Percentiles rank a stretch among this genome's conserved stretches.
Conservation (phyloP, 2,329 filamentous ascomycete genomes). For the Colletotrichum phormii region DNA sequence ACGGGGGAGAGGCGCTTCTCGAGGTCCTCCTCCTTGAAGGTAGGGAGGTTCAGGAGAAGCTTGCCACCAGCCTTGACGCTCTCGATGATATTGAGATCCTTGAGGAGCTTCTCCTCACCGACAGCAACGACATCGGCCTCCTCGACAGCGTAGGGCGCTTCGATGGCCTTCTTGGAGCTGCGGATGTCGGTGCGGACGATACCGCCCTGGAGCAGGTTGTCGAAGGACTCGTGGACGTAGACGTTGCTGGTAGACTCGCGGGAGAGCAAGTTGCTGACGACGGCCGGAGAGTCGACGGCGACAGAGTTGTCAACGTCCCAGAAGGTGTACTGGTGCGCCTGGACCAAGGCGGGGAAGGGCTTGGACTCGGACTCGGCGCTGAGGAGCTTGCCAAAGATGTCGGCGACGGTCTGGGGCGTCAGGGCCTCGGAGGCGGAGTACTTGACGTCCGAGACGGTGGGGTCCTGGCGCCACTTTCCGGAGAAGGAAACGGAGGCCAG, state of each 20-base stretch:
- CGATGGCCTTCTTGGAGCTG: slow-evolving; percentile 83
- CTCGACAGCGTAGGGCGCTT: slow-evolving; percentile 84
- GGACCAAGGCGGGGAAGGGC: slow-evolving; percentile 57
- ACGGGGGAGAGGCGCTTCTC: slow-evolving; percentile 84
- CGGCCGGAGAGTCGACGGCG: slow-evolving; percentile 72
- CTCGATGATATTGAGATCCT: slow-evolving; percentile 79
- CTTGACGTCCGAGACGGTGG: slow-evolving; percentile 84
- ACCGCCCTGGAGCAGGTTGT: slow-evolving; percentile 79
- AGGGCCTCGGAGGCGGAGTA: slow-evolving; percentile 77
- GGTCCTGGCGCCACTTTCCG: slow-evolving; percentile 71
- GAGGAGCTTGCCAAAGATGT: slow-evolving; percentile 58
- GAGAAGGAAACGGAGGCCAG: slow-evolving; percentile 87
- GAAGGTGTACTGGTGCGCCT: slow-evolving; percentile 88
- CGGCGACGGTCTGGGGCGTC: slow-evolving; percentile 65
- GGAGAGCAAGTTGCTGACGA: slow-evolving; percentile 71
- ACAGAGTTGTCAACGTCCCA: slow-evolving; percentile 88
- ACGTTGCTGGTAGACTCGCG: slow-evolving; percentile 76
- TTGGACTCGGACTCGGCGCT: slow-evolving; percentile 65
- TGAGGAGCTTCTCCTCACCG: slow-evolving; percentile 80
- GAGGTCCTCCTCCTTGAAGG: slow-evolving; percentile 86
- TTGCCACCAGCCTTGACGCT: slow-evolving; percentile 77
- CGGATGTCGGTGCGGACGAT: slow-evolving; percentile 87
- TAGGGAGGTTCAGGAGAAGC: slow-evolving; percentile 80
- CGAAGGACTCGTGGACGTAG: slow-evolving; percentile 71
- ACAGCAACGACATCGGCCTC: slow-evolving; percentile 84